Base-by-base conservation (phyloP, 2,329 filamentous ascomycete species). In the Fusarium newnesense region DNA sequence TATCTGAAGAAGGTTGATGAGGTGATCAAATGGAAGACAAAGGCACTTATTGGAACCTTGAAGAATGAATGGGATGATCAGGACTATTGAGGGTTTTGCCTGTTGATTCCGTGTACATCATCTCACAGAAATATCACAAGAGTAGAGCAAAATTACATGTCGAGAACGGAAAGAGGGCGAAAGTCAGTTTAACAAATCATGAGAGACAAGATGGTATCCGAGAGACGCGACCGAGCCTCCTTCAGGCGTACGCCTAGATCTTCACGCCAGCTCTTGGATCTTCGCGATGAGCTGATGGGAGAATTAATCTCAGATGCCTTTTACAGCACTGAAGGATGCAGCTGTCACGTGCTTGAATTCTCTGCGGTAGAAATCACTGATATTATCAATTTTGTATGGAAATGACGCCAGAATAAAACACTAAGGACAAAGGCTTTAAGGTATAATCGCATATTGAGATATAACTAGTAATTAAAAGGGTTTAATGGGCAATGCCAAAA, bases 21-120 rank as follows among this genome's bases (percentile, higher is more conserved):
- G 0, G 26, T 24, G 12, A 67, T 67, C 7, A 66, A 37, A 10
- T 67, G 64, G 64, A 67, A 65, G 37, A 66, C 61, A 24, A 50
- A 21, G 1, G 19, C 9, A 5, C 43, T 59, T 3, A 43, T 66
- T 19, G 32, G n/a, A 28, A 40, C 6, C 0, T 30, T 66, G 16
- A 34, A 28, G 28, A 7, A 4, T 1, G 5, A 50, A 4, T 67
- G 64, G 64, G 6, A 34, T 15, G 7, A 15, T 16, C 15, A 5
- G 5, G 47, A 54, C 4, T 11, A 24, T 7, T 26, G 7, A 16
- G 13, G 26, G 13, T 26, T 26, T 16, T 18, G n/a, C 16, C n/a
- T 26, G n/a, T n/a, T 21, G 13, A n/a, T 40, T 21, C 5, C 12
- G 13, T 13, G 13, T 9, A 12, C 7, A 24, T 24, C 15, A 24